These are phyloP conservation scores for Astragalus membranaceus DNA, from an alignment of 306 rosid species.

Conservation along the genomic window DNA sequence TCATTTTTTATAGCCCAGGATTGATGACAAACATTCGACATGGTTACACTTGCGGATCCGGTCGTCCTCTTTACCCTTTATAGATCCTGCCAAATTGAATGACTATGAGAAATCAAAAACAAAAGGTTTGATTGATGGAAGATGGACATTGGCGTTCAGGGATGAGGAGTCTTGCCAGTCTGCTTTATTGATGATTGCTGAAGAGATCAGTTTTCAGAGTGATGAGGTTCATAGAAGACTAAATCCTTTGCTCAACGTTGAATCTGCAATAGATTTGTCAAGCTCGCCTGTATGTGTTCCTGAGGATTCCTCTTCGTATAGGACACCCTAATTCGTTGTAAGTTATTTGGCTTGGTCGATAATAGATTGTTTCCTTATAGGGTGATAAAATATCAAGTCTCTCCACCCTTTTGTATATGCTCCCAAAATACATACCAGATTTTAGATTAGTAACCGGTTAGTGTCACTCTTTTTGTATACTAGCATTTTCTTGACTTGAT, in stretches of 20 bases:
- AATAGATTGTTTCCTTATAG: conserved; percentile 30
- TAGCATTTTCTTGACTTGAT: conserved; percentile 20
- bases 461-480: conserved; percentile 68
- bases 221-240: conserved; percentile 77
- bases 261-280: conserved; percentile 35
- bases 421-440: conserved; percentile 27
- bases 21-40: conserved; percentile 61
- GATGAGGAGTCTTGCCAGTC: conserved; percentile 73
- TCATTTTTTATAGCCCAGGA: conserved; percentile 56
- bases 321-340: conserved; percentile 34
- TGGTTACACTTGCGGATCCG: conserved; percentile 93
- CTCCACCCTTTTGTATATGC: conserved; percentile 54
- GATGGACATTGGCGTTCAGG: conserved; percentile 90
- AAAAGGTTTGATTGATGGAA: conserved; percentile 73
- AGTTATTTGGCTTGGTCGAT: conserved; percentile 18
- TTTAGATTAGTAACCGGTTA: conserved; percentile 40
- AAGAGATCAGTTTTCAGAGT: conserved; percentile 49
- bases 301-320: conserved; percentile 26
- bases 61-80: conserved; percentile 59
- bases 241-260: conserved; percentile 60
- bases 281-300: conserved; percentile 18
- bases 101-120: conserved; percentile 32
- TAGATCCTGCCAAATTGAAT: conserved; percentile 45
- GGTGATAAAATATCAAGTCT: conserved; percentile 38
- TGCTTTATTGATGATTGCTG: conserved; percentile 62